A percentile compares a stretch with the other conserved stretches of the same genome.
phyloP scores from a whole-genome alignment of 1,284 basidiomycete genomes.

The Ceratobasidium sp. region DNA sequence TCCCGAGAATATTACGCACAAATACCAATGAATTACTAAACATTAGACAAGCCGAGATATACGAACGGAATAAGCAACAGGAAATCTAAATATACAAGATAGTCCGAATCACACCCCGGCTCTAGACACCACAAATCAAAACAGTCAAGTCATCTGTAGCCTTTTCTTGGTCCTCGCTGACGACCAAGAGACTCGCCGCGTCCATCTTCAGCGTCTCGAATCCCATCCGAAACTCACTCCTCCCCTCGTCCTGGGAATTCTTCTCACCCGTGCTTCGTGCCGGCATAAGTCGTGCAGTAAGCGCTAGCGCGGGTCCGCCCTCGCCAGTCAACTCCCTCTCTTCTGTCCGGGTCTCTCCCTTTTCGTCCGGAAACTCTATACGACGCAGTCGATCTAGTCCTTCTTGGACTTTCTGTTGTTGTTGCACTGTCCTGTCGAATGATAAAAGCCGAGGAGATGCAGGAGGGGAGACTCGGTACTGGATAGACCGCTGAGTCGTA shows the following conservation, averaged over 20 bases:
- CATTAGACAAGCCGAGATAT: too few species aligned
- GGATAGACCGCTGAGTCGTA: slow-evolving; percentile 12
- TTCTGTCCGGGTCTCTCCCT: not conserved
- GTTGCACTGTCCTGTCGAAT: slow-evolving; percentile 18
- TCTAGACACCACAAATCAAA: slow-evolving; percentile 11
- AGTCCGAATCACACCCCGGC: not conserved
- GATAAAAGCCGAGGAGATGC: slow-evolving; percentile 23
- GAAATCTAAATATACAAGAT: not conserved
- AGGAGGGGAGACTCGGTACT: slow-evolving; percentile 37
- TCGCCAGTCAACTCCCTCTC: slow-evolving; percentile 17
- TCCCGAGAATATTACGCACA: too few species aligned
- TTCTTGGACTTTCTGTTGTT: slow-evolving; percentile 9
- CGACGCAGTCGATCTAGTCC: slow-evolving; percentile 12
- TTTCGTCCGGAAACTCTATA: slow-evolving; percentile 4
- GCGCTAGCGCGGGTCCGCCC: not conserved
- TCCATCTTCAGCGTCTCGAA: slow-evolving; percentile 22
- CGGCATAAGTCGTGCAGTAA: slow-evolving; percentile 2
- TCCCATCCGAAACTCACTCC: slow-evolving; percentile 7
- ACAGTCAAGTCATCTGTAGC: slow-evolving; percentile 21
- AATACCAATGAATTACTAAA: too few species aligned
- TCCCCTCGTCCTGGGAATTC: not conserved
- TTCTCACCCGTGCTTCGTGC: not conserved
- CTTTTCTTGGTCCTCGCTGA: slow-evolving; percentile 11
- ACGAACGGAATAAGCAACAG: not conserved
- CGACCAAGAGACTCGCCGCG: slow-evolving; percentile 26